Base-by-base conservation (phyloP, 2,329 filamentous ascomycete species). In the Penicillium sp. region DNA sequence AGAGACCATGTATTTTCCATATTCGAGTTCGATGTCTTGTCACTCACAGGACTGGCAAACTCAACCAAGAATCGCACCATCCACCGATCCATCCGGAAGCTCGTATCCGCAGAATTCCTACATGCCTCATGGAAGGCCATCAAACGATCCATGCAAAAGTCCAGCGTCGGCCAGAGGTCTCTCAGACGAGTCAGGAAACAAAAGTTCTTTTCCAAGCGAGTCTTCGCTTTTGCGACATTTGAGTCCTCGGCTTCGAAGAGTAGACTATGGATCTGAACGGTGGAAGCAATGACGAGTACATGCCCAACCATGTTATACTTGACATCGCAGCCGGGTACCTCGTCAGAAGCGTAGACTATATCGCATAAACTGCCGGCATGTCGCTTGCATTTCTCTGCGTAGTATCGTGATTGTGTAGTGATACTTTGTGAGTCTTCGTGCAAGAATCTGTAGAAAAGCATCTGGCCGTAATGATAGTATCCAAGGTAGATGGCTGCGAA, bases 371-470 rank as follows among this genome's bases (percentile, higher is more conserved):
- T 64, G 0, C 68, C 63, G 0, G 76, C 73, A 48, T 77, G 70
- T 1, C 61, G 49, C 53, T 75, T 75, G 57, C 74, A 77, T 46
- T 69, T 70, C 5, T 67, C 56, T 1, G 74, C 71, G 49, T 75
- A 74, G 44, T 36, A 54, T 40, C 42, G 56, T n/a, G 54, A 53
- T 4, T 50, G 46, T 10, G 56, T 43, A 8, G 49, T 48, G 8
- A 51, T 49, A 2, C 50, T 43, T 27, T 61, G 55, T 4, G 58
- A 55, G 24, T 67, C 62, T 20, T 68, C 63, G 40, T 72, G 69
- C 0, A 79, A 66, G 54, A 76, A 79, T 45, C 74, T 74, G 51
- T 78, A 79, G 61, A 74, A 77, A 5, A 80, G 69, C n/a, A 79
- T 65, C 45, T 76, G 72, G 4, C 70, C 68, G 53, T 74, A 78